Conservation (phyloP, 2,329 filamentous ascomycete genomes). For the Apiospora koreana region DNA sequence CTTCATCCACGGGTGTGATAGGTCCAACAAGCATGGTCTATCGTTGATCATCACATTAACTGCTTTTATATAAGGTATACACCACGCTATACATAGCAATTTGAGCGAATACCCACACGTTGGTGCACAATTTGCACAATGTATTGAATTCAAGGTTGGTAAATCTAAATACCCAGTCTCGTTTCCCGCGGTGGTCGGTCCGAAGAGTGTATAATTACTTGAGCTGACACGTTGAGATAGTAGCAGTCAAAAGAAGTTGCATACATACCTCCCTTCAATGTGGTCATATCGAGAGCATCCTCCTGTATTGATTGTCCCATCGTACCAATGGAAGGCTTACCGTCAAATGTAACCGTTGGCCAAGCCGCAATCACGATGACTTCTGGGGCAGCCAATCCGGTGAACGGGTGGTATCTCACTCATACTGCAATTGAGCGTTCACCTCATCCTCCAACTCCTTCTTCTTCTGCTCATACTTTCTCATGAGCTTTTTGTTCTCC, state of each 20-base stretch:
- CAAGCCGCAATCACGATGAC: neutral
- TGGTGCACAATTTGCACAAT: no score
- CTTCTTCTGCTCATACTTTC: slow-evolving; percentile 50
- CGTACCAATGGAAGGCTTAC: neutral
- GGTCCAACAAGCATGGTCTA: no score
- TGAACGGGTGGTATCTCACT: neutral
- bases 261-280: neutral
- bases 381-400: neutral
- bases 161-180: no score
- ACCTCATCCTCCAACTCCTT: slow-evolving; percentile 39
- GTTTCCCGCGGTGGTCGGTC: neutral
- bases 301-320: neutral
- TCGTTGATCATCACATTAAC: no score
- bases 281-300: no score
- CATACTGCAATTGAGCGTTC: slow-evolving; percentile 13
- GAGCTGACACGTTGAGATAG: neutral
- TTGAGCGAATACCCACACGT: neutral
- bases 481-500: slow-evolving; percentile 65
- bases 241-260: neutral
- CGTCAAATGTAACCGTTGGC: neutral
- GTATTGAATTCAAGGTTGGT: no score
- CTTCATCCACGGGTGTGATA: no score
- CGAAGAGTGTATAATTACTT: neutral
- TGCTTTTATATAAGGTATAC: no score
- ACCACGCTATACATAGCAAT: no score